phyloP scores from a whole-genome alignment of 1,284 basidiomycete genomes.

The Amylostereum chailletii region DNA sequence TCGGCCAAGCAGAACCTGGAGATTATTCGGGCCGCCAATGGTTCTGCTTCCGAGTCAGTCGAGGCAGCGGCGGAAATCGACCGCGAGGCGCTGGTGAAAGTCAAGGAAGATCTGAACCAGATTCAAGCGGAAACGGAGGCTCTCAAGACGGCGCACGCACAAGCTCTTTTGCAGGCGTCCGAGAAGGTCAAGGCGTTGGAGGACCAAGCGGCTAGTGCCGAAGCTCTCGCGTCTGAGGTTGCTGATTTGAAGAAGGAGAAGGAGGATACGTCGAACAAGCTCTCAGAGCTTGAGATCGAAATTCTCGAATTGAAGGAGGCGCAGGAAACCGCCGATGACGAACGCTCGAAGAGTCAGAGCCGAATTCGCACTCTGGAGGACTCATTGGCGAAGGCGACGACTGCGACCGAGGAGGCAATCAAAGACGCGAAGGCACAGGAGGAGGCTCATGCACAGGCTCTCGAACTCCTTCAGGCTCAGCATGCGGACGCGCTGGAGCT shows the following conservation, averaged over 20 bases:
- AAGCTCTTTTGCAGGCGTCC: constrained; percentile 37
- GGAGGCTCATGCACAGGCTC: constrained; percentile 31
- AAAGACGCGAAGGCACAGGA: constrained; percentile 47
- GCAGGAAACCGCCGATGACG: constrained; percentile 58
- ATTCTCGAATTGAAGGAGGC: constrained; percentile 69
- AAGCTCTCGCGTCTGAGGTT: constrained; percentile 44
- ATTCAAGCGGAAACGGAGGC: constrained; percentile 45
- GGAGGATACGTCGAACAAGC: constrained; percentile 65
- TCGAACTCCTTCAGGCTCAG: constrained; percentile 31
- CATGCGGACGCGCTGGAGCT: constrained; percentile 39
- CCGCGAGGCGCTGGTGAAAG: constrained; percentile 54
- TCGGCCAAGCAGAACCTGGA: constrained; percentile 47
- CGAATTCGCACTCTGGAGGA: constrained; percentile 37
- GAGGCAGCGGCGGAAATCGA: constrained; percentile 47
- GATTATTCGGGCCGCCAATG: constrained; percentile 36
- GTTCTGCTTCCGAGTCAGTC: constrained; percentile 32
- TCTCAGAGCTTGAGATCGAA: constrained; percentile 74
- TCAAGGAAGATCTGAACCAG: constrained; percentile 51
- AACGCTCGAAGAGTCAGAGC: constrained; percentile 35
- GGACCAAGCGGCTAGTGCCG: constrained; percentile 32
- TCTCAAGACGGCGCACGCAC: constrained; percentile 41
- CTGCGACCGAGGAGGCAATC: constrained; percentile 39
- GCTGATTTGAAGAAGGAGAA: constrained; percentile 52
- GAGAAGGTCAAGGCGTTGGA: constrained; percentile 37
- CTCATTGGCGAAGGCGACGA: constrained; percentile 25